Evolutionary conservation across 2,329 filamentous ascomycete genomes (phyloP), one percentile per base, ranked within the genome.

Genomic region (Scortechinia acanthostroma): DNA sequence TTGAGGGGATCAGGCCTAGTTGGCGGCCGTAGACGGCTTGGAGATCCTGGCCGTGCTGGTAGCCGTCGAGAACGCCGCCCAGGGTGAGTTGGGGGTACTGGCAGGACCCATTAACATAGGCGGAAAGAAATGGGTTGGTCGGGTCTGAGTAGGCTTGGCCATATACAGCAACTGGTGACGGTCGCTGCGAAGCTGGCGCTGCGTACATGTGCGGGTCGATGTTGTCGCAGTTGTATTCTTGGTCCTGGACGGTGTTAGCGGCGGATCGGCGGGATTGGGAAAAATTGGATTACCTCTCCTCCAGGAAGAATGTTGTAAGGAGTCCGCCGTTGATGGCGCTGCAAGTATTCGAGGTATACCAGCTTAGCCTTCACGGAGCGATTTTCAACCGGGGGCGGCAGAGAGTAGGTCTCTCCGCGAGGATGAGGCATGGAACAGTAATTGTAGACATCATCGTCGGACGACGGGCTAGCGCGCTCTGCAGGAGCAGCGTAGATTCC

Each of bases 351-450:
- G 1, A 65, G 50, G 30, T 64, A 63, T 2, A 63, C 56, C n/a
- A 65, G 46, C 15, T 55, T 53, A 2, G 54, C 61, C 2, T 55
- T 49, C 6, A 56, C 48, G 3, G 53, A 52, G 0, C 55, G 52
- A 6, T 58, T 55, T 4, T 47, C 47, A 4, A 64, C 48, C 4
- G 58, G 52, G 4, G 43, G 47, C 0, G 62, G 62, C 5, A 59
- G 47, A 3, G 52, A 20, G 42, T 65, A 65, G 21, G 60, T 56
- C 14, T 56, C 45, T 14, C 42, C 44, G 25, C 58, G 59, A 2
- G 62, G 62, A 52, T 65, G 62, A 10, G 62, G 62, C 62, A 65
- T 65, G 14, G 56, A 55, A 35, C 63, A 65, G 45, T 65, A 65
- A 44, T 65, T 55, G 46, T 65, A 65, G 21, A 46, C 49, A n/a